Evolutionary conservation across 805 yeast genomes (phyloP).

Genomic region (Cyberlindnera sargentensis): DNA sequence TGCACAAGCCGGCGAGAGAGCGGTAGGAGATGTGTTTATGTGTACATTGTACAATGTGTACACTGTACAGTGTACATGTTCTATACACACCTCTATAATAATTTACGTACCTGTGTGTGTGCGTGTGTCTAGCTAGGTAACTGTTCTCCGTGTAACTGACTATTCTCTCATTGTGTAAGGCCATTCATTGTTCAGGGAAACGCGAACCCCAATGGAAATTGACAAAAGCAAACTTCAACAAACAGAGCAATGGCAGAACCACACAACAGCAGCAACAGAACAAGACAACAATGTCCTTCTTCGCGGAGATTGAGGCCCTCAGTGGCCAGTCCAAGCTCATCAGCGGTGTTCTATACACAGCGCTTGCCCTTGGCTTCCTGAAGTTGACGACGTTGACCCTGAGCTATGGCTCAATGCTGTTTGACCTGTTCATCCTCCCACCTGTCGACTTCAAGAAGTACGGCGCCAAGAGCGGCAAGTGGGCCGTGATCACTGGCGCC

Average conservation of each 20-base stretch:
- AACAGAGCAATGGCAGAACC: neutral
- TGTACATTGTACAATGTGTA: too few species aligned
- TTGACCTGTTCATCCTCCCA: slow-evolving; percentile 60
- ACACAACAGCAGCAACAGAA: neutral
- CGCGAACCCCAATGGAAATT: too few species aligned
- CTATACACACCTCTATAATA: too few species aligned
- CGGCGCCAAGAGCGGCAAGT: slow-evolving; percentile 65
- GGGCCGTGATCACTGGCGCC: slow-evolving; percentile 98
- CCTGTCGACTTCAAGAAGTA: slow-evolving; percentile 52
- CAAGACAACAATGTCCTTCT: slow-evolving; percentile 9
- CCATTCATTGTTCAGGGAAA: too few species aligned
- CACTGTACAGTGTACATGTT: too few species aligned
- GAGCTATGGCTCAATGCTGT: slow-evolving; percentile 44
- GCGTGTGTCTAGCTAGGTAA: too few species aligned
- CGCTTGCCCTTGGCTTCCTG: slow-evolving; percentile 54
- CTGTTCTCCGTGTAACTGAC: too few species aligned
- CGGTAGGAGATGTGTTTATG: neutral
- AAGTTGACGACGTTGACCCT: slow-evolving; percentile 47
- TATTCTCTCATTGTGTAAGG: too few species aligned
- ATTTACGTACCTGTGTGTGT: too few species aligned
- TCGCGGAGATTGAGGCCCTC: slow-evolving; percentile 7
- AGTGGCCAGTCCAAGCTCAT: slow-evolving; percentile 6
- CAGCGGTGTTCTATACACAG: slow-evolving; percentile 28
- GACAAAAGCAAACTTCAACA: neutral
- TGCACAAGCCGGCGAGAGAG: slow-evolving; percentile 3